These are phyloP conservation scores for Russula sp. DNA, from an alignment of 768 basidiomycete species.

Conservation along the genomic window DNA sequence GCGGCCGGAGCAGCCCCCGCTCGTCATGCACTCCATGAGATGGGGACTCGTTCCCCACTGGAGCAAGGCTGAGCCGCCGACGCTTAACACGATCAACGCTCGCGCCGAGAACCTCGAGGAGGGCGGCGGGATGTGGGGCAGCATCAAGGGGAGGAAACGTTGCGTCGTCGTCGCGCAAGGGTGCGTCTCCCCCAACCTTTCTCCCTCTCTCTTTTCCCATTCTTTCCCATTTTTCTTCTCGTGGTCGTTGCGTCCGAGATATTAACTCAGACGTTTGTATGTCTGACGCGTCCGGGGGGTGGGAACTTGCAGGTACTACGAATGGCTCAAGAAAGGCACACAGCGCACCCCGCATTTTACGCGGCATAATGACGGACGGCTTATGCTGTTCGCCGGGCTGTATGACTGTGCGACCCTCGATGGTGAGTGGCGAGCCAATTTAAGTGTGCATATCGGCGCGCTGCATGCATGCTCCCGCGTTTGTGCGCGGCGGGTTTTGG, in stretches of 20 bases:
- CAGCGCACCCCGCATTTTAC: slow-evolving; percentile 77
- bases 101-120: slow-evolving; percentile 73
- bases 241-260: no score
- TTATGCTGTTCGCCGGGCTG: slow-evolving; percentile 85
- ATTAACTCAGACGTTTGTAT: no score
- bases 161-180: slow-evolving; percentile 83
- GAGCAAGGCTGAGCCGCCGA: slow-evolving; percentile 66
- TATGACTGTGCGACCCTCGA: slow-evolving; percentile 70
- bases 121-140: slow-evolving; percentile 78
- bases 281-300: no score
- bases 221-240: no score
- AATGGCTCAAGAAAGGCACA: slow-evolving; percentile 86
- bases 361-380: slow-evolving; percentile 49
- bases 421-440: slow-evolving; percentile 31
- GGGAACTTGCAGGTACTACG: slow-evolving; percentile 64
- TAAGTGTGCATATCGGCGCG: neutral
- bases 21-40: slow-evolving; percentile 74
- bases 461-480: no score
- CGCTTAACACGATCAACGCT: slow-evolving; percentile 84
- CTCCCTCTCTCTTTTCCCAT: neutral
- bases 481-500: no score
- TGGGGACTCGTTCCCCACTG: slow-evolving; percentile 90
- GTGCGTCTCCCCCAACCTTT: slow-evolving; percentile 30
- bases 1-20: slow-evolving; percentile 20
- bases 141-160: slow-evolving; percentile 71